Base-by-base conservation (phyloP, 192 early-diverging fungal species). In the Nowakowskiella sp. region DNA sequence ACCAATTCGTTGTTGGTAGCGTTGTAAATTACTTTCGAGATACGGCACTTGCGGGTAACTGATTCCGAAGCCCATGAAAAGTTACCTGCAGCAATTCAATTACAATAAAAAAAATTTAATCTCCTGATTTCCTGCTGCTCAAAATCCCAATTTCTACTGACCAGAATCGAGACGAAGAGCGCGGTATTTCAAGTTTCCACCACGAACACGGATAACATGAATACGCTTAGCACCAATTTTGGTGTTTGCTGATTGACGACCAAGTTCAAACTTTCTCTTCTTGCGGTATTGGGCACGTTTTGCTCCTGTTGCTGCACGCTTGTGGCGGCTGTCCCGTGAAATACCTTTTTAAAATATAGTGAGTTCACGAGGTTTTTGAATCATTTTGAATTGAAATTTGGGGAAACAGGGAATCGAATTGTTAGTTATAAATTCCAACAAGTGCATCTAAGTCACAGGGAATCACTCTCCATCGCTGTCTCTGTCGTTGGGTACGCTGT, bases 181-280 rank as follows among this genome's bases (percentile, higher is more conserved):
- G 66, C 95, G 82, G 81, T 82, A 94, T 85, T 98, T 98, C 71
- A 81, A 74, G 92, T 97, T 95, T 57, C 95, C 95, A 76, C 95
- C 95, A 73, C 95, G 92, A 61, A 90, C 90, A 72, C 93, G 88
- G 55, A 98, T 86, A 61, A 82, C 68, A 76, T 97, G 92, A 64
- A 98, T 88, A 68, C 92, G 85, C 89, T 95, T 97, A 66, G 78
- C 72, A 54, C 93, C 95, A 55, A 98, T 83, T 82, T 89, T 92
- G 79, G 95, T 98, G 85, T 86, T 87, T 67, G 92, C 93, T 62
- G 91, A 68, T 83, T 97, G 95, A 73, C 95, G 90, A 73, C 93
- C 95, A 65, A 95, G 82, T 79, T 98, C 95, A 83, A 98, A 98
- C 88, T 98, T 98, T 86, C 95, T 91, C 90, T 98, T 98, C 91